Percentiles rank a stretch among this genome's conserved stretches.
phyloP scores from a whole-genome alignment of 768 basidiomycete species.

The Leucosporidium creatinivorum region DNA sequence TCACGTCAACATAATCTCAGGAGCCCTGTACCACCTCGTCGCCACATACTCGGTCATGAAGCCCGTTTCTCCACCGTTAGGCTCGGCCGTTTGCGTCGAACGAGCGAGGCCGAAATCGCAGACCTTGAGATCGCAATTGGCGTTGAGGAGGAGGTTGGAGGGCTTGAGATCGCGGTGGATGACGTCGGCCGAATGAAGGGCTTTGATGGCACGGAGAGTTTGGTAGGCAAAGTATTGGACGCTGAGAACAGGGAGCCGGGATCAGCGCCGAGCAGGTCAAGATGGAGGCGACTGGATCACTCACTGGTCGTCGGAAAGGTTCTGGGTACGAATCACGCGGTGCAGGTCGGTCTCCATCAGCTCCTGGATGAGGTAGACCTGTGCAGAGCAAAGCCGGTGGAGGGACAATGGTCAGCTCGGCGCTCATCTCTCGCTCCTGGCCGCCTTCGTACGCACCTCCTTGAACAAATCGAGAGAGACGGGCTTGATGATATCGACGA shows the following conservation, averaged over 20 bases:
- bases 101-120: conserved; percentile 77
- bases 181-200: conserved; percentile 75
- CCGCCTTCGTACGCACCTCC: conserved; percentile 55
- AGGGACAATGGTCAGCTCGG: background rate
- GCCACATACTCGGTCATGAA: conserved; percentile 64
- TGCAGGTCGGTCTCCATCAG: conserved; percentile 91
- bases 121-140: conserved; percentile 41
- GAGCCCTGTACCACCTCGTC: conserved; percentile 64
- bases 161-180: conserved; percentile 88
- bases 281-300: background rate
- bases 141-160: conserved; percentile 87
- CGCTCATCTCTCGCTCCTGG: background rate
- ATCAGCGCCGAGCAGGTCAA: background rate
- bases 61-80: conserved; percentile 40
- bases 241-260: conserved; percentile 40
- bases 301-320: conserved; percentile 82
- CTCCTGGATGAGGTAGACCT: conserved; percentile 47
- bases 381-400: background rate
- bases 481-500: conserved; percentile 86
- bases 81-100: conserved; percentile 39
- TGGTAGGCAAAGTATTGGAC: conserved; percentile 94
- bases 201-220: conserved; percentile 88
- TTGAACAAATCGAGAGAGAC: conserved; percentile 66
- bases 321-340: conserved; percentile 90
- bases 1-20: conserved; percentile 48